phyloP scores from a whole-genome alignment of 768 basidiomycete species.

The Rhodotorula diobovata region DNA sequence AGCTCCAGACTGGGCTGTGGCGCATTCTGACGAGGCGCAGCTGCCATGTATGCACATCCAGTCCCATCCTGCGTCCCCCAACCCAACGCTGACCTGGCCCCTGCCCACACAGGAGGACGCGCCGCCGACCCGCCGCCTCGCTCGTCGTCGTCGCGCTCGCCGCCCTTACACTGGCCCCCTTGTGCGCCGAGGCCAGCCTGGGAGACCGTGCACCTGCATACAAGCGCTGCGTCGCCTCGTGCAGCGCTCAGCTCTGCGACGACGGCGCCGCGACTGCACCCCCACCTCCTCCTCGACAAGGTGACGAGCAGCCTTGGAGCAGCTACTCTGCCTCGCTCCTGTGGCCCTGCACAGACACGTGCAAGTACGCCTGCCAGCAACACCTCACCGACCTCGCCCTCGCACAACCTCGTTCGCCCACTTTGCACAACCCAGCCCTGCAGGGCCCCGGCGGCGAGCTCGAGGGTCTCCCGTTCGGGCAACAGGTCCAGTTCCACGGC shows the following conservation, averaged over 20 bases:
- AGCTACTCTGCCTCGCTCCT: constrained; percentile 50
- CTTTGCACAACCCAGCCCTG: not conserved
- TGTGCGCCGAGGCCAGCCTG: constrained; percentile 53
- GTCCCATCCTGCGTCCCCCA: no score
- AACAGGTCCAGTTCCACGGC: constrained; percentile 76
- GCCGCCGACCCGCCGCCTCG: no score
- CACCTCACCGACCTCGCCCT: constrained; percentile 36
- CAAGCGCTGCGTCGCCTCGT: constrained; percentile 55
- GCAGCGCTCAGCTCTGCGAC: constrained; percentile 51
- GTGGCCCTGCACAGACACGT: constrained; percentile 87
- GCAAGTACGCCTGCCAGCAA: constrained; percentile 77
- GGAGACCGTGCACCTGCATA: constrained; percentile 62
- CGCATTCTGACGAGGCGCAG: no score
- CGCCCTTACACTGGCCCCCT: not conserved
- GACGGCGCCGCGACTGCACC: not conserved
- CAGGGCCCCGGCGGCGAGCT: not conserved
- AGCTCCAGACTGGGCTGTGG: no score
- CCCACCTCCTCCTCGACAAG: not conserved
- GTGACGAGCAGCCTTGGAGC: constrained; percentile 42
- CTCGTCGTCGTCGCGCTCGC: not conserved
- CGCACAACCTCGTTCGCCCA: not conserved
- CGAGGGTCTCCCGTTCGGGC: constrained; percentile 37
- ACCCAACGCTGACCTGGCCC: not conserved
- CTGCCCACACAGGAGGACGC: not conserved
- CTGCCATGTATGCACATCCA: not conserved